Base-by-base conservation (phyloP, 192 early-diverging fungal genomes). In the Chytriomyces sp. region DNA sequence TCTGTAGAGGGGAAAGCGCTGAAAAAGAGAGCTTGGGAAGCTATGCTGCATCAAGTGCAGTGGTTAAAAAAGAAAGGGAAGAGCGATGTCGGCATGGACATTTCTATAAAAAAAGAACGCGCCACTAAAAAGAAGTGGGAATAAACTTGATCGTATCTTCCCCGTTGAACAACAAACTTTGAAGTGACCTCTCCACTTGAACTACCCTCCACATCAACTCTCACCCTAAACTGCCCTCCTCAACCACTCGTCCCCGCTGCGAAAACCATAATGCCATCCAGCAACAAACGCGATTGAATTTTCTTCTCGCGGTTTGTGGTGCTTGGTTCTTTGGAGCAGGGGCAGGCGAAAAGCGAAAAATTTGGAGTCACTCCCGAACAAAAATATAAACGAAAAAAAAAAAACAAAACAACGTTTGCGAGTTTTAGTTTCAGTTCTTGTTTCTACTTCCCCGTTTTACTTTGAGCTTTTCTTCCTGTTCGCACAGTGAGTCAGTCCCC, bases 351-450 rank as follows among this genome's bases (percentile, higher is more conserved):
- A 60, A 23, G 57, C 57, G 57, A 60, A 60, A 23, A 60, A 60
- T 18, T 60, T 18, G 23, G 23, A 18, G 57, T n/a, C 16, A 60
- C 57, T n/a, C 16, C 2, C 23, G 18, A 60, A 5, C 2, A 64
- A 64, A 13, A 26, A 28, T 16, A 26, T 16, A 28, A 23, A 23
- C 20, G 24, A 64, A 64, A 64, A 64, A 26, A 16, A 26, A 64
- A 64, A 64, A 64, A 64, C 13, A 64, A 64, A 64, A 64, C 13
- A 26, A 64, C 24, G 16, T 20, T 57, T 57, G 35, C 35, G 35
- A 35, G 35, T 35, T 35, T 35, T 35, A 35, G 35, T 35, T 35
- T 35, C 1, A 35, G 35, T 35, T 35, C 35, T 35, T 35, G 35
- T 35, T 35, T 35, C 35, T 35, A 35, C 35, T 35, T 35, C 35